Evolutionary conservation across 768 basidiomycete species (phyloP), one percentile per base, ranked within the genome.

Genomic region (Tubosaeta sp.): DNA sequence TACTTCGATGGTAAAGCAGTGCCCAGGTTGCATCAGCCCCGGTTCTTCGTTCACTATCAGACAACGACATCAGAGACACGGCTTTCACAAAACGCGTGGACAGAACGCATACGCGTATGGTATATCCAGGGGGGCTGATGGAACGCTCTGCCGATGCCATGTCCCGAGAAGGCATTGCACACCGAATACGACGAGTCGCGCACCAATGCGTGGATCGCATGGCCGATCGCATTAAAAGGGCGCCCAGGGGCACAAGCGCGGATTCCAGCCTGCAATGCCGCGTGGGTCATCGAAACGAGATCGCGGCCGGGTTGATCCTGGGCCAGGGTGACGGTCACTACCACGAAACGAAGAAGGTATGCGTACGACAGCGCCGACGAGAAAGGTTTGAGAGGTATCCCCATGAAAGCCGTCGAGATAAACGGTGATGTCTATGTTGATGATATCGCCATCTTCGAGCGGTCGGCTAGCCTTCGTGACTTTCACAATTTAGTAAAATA

Each of bases 1-100:
- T 52, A 85, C 90, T 78, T 97, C 94, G 37, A 97, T 93, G 0
- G 94, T 95, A 61, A 97, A 95, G 63, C 91, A 91, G 65, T 95
- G 84, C 0, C 94, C 93, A 0, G 86, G 86, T 47, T 68, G 65
- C 93, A 97, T 95, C 14, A 77, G 63, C 1, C 85, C 92, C 2
- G 88, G 86, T 54, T 91, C 91, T 19, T 88, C 82, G 55, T 95
- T 95, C 48, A 78, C 92, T 93, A 56, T n/a, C 45, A 13, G 8
- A 13, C 39, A 37, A 47, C 9, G 5, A 33, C 27, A 8, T 53
- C 29, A 32, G 19, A 37, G n/a, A 31, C 5, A 12, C 32, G n/a
- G 13, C 13, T 10, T 4, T 26, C 2, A 6, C n/a, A 4, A 54
- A 6, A 25, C 5, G 4, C n/a, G 39, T 34, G 39, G 0, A 43